Evolutionary conservation across 2,329 filamentous ascomycete genomes (phyloP).

Genomic region (Graphilbum ipis-grandicollis): DNA sequence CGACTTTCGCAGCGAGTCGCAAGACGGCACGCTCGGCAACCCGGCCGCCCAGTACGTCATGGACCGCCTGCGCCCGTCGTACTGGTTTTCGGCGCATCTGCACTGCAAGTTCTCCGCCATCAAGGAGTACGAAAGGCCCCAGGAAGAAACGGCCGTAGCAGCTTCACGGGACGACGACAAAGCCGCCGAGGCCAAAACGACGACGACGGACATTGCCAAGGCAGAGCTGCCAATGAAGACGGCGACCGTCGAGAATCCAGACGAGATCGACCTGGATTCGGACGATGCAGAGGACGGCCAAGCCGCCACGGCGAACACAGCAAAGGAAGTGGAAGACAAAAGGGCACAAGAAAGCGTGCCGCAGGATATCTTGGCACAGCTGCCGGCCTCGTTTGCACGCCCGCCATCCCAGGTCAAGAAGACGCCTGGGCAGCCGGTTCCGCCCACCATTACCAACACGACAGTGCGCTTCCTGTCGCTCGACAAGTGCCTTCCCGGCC

Average conservation of each 20-base stretch:
- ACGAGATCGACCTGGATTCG: constrained; percentile 55
- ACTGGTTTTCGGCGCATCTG: constrained; percentile 90
- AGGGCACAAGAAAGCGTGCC: constrained; percentile 23
- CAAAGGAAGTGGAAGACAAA: too few relatives aligned
- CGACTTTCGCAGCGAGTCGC: constrained; percentile 59
- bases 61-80: constrained; percentile 60
- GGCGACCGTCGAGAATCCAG: constrained; percentile 28
- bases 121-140: constrained; percentile 39
- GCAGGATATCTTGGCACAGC: constrained; percentile 49
- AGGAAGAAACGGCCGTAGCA: too few relatives aligned
- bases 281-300: constrained; percentile 31
- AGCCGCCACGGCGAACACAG: constrained; percentile 3
- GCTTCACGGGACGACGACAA: constrained; percentile 10
- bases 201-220: constrained; percentile 1
- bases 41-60: constrained; percentile 64
- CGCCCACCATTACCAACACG: constrained; percentile 57
- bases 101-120: constrained; percentile 73
- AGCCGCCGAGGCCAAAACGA: neutral
- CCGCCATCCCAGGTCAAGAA: constrained; percentile 14
- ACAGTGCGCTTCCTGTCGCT: constrained; percentile 72
- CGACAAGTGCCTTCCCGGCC: constrained; percentile 72
- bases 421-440: constrained; percentile 43
- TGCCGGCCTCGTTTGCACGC: constrained; percentile 57
- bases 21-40: constrained; percentile 60
- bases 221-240: constrained; percentile 4